These are phyloP conservation scores for Litchi chinensis DNA, from an alignment of 345 rosid species.

Conservation along the genomic window DNA sequence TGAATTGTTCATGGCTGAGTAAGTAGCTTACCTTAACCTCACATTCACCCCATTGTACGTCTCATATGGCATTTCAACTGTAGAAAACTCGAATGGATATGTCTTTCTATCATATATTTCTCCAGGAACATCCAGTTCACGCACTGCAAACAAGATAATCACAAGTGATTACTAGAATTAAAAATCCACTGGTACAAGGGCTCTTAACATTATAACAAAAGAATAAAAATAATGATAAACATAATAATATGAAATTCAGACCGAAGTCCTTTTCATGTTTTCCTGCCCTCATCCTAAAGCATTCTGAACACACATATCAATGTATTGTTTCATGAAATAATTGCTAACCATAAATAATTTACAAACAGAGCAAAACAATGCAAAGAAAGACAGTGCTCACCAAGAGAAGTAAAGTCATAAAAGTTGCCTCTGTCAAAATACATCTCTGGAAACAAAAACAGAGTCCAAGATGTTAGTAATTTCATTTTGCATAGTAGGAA, in stretches of 20 bases:
- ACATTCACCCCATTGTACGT: conserved; percentile 93
- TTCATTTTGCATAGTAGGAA: conserved; percentile 9
- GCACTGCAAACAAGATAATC: conserved; percentile 55
- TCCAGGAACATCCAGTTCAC: conserved; percentile 96
- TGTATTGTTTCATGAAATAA: background rate
- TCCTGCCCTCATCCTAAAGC: background rate
- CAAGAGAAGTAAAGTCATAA: conserved; percentile 96
- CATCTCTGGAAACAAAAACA: conserved; percentile 68
- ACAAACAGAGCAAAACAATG: conserved; percentile 16
- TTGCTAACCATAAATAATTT: background rate
- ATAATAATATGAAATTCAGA: background rate
- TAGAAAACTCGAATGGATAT: conserved; percentile 89
- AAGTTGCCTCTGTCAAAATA: conserved; percentile 92
- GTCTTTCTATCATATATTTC: conserved; percentile 88
- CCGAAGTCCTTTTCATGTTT: background rate
- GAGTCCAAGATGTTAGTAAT: background rate
- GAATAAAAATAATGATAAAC: background rate
- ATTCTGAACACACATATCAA: background rate
- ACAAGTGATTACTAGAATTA: conserved; percentile 13
- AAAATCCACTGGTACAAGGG: background rate
- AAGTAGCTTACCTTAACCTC: conserved; percentile 76
- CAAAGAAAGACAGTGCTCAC: conserved; percentile 45
- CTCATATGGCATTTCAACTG: conserved; percentile 97
- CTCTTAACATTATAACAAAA: conserved; percentile 4
- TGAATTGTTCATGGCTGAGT: background rate